Base-by-base conservation (phyloP, 148 eudicot genomes). In the Silene uniflora region DNA sequence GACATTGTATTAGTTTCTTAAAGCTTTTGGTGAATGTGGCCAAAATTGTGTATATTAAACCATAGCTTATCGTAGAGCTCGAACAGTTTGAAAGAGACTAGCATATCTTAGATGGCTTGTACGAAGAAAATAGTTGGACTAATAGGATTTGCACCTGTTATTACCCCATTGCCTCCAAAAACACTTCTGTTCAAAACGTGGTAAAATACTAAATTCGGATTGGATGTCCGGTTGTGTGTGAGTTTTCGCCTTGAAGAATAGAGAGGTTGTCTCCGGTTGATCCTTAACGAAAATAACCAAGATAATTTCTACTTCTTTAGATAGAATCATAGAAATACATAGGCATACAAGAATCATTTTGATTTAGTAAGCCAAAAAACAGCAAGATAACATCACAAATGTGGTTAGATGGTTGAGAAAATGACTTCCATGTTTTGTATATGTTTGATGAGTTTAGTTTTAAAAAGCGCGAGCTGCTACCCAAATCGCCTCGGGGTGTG, bases 21-120 rank as follows among this genome's bases (percentile, higher is more conserved):
- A 47, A 12, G 10, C 23, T 17, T 10, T 42, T 67, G 29, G 23
- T 69, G 58, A 47, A 22, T 69, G 56, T 19, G 14, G 52, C 24
- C 47, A 11, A 67, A 67, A 67, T 35, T 66, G 69, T 17, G 72
- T 68, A 21, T 12, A 46, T 44, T 8, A 67, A n/a, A 67, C 16
- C 18, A 5, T 39, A 67, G 44, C 69, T 65, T 29, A 35, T 65
- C 0, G 27, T 22, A 2, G 66, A 21, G 66, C 32, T 62, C 12
- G 10, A 24, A 62, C 66, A 62, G 66, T 62, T 62, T 23, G 27
- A 62, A 62, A 10, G 27, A 9, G 66, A 62, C 14, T 24, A 22
- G 17, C 32, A 5, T 62, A 62, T 24, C 66, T 62, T 23, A 62
- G 16, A 62, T 22, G 32, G 23, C 66, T 62, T 23, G 22, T 62